Evolutionary conservation across 2,329 filamentous ascomycete species (phyloP).

Genomic region (Trichoderma simmonsii): DNA sequence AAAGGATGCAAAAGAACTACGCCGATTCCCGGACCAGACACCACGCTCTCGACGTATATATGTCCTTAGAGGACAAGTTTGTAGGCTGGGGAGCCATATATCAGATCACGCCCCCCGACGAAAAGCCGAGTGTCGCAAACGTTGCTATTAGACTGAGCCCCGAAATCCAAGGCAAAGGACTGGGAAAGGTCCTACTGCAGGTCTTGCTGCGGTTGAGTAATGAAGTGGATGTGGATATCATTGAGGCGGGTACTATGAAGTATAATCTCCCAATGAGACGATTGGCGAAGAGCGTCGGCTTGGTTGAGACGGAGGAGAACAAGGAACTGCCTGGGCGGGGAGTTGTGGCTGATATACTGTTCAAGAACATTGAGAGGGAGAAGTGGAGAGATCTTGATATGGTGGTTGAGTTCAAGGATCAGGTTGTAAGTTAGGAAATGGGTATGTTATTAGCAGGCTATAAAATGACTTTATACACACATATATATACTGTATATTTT

Average conservation of each 20-base stretch:
- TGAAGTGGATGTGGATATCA: neutral
- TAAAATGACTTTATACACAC: neutral
- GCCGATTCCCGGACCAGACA: neutral
- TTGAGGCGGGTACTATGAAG: neutral
- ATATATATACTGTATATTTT: no score
- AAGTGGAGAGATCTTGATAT: neutral
- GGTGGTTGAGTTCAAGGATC: neutral
- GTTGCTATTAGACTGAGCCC: neutral
- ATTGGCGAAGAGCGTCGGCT: neutral
- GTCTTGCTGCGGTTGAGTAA: neutral
- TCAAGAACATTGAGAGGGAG: neutral
- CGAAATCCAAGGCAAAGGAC: neutral
- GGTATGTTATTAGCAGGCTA: neutral
- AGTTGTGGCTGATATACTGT: neutral
- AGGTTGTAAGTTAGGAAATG: neutral
- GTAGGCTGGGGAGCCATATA: neutral
- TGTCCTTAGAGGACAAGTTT: neutral
- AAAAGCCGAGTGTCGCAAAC: neutral
- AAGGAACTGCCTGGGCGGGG: neutral
- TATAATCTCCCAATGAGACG: neutral
- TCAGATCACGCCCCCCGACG: neutral
- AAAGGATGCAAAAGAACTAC: neutral
- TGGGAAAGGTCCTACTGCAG: neutral
- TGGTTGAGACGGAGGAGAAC: neutral
- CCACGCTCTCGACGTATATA: neutral